Percentiles rank a stretch among this genome's conserved stretches.
Conservation (phyloP, 805 yeast species). For the Saturnispora hagleri region DNA sequence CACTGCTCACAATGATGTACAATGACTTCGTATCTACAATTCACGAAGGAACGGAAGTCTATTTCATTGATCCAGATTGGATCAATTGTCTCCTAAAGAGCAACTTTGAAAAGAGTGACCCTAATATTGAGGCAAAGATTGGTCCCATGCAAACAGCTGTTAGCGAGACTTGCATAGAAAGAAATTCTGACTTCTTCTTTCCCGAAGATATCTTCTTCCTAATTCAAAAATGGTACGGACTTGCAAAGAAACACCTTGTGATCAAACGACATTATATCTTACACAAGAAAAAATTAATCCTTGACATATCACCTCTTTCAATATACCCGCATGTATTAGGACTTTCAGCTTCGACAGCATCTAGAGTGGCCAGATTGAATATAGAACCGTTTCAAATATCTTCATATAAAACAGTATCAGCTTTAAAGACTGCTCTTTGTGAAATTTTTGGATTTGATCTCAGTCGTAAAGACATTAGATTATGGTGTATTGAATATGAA, state of each 20-base stretch:
- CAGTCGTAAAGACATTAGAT: conserved; percentile 11
- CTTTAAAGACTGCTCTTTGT: conserved; percentile 18
- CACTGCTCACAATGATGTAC: conserved; percentile 10
- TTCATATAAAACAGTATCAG: conserved; percentile 23
- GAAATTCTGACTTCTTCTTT: conserved; percentile 27
- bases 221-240: conserved; percentile 47
- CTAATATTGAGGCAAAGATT: conserved; percentile 23
- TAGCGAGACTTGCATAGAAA: conserved; percentile 31
- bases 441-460: conserved; percentile 15
- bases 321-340: conserved; percentile 24
- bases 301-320: conserved; percentile 21
- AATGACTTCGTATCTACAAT: conserved; percentile 12
- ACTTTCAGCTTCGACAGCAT: conserved; percentile 4
- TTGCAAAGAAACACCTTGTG: conserved; percentile 30
- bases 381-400: conserved; percentile 27
- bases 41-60: conserved; percentile 41
- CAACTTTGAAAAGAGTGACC: conserved; percentile 23
- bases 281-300: conserved; percentile 18
- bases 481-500: conserved; percentile 21
- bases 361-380: neutral
- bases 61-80: conserved; percentile 41
- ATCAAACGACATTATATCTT: conserved; percentile 29
- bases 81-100: conserved; percentile 31
- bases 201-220: conserved; percentile 36
- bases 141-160: conserved; percentile 42